phyloP scores from a whole-genome alignment of 305 asterid species.

The Plantago rigida region DNA sequence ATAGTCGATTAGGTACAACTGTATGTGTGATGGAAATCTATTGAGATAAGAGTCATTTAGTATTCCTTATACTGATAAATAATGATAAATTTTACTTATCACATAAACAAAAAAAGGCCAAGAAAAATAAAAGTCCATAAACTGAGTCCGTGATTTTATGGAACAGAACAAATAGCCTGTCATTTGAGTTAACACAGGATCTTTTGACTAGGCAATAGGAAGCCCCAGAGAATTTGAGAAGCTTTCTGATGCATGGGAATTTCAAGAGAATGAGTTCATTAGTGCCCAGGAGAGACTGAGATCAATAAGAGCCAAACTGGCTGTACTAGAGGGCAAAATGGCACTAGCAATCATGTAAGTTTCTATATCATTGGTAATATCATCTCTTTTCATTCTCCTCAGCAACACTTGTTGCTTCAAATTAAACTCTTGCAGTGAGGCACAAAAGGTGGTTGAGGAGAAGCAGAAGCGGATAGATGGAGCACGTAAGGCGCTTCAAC shows the following conservation, averaged over 20 bases:
- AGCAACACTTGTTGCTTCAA: slow-evolving; percentile 8
- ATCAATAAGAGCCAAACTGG: slow-evolving; percentile 61
- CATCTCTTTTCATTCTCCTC: background rate
- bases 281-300: slow-evolving; percentile 55
- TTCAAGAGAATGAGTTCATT: slow-evolving; percentile 71
- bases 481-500: slow-evolving; percentile 52
- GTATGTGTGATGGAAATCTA: background rate
- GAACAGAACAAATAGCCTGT: background rate
- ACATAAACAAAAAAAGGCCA: background rate
- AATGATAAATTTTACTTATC: background rate
- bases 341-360: slow-evolving; percentile 54
- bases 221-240: slow-evolving; percentile 35
- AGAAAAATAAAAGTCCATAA: slow-evolving; percentile 9
- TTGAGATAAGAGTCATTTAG: background rate
- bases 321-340: slow-evolving; percentile 76
- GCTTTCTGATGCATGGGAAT: slow-evolving; percentile 71
- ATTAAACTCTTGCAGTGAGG: slow-evolving; percentile 43
- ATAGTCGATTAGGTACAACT: background rate
- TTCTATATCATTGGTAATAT: slow-evolving; percentile 16
- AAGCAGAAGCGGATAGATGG: slow-evolving; percentile 50
- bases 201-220: slow-evolving; percentile 37
- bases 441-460: slow-evolving; percentile 42
- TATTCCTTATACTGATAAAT: background rate
- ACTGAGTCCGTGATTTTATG: slow-evolving; percentile 6
- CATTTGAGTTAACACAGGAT: slow-evolving; percentile 8